A percentile compares a stretch with the other conserved stretches of the same genome.
Conservation (phyloP, 306 rosid genomes). For the Gastrolobium bilobum region DNA sequence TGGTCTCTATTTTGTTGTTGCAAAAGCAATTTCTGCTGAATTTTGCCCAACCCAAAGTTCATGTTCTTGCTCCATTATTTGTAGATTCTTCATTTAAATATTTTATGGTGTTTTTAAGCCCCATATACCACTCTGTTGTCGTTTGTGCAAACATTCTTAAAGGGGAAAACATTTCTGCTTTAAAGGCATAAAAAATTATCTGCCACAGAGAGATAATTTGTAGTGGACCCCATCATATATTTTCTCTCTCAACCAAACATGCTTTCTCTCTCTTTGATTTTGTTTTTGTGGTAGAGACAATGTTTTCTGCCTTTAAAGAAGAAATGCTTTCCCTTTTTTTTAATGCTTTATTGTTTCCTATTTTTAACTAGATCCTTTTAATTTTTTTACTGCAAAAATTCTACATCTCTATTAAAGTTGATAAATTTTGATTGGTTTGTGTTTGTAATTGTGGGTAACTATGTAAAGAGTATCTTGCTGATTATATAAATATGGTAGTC, state of each 20-base stretch:
- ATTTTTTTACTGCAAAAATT: not conserved
- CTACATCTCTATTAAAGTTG: not conserved
- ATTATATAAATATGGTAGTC: too few species aligned
- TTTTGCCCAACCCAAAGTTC: slow-evolving; percentile 15
- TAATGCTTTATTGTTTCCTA: not conserved
- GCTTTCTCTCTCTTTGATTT: too few species aligned
- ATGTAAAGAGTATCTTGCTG: too few species aligned
- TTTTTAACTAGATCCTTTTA: not conserved
- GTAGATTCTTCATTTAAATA: not conserved
- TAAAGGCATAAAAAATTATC: too few species aligned
- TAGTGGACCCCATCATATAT: too few species aligned
- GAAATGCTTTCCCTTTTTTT: too few species aligned
- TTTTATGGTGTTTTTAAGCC: not conserved
- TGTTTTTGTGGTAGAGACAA: too few species aligned
- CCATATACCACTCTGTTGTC: slow-evolving; percentile 7
- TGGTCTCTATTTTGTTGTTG: slow-evolving; percentile 22
- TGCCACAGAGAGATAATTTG: too few species aligned
- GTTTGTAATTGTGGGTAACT: not conserved
- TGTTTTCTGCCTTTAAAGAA: too few species aligned
- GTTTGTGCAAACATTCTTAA: slow-evolving; percentile 8
- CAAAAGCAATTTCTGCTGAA: not conserved
- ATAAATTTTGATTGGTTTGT: slow-evolving; percentile 29
- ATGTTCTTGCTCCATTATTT: slow-evolving; percentile 27
- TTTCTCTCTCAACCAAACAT: too few species aligned
- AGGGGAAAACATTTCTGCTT: too few species aligned